Evolutionary conservation across 352 stramenopile species (phyloP), one percentile per base, ranked within the genome.

Genomic region (Phytophthora cryptogea): DNA sequence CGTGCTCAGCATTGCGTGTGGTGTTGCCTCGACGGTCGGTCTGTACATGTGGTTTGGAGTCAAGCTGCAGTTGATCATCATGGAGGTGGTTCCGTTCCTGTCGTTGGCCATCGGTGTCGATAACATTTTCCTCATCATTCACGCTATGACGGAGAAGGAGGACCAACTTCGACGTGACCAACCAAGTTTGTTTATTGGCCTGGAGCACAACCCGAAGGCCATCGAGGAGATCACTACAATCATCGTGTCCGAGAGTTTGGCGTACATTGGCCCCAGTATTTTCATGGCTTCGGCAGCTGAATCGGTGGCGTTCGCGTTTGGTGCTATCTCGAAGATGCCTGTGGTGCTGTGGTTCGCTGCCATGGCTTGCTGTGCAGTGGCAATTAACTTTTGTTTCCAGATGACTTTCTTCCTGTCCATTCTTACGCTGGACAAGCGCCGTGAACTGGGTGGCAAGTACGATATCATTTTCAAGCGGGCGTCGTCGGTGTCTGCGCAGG

Each of bases 71-170:
- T 50, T 89, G 11, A 82, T 89, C 28, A 85, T 89, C 44, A 87
- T 89, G 72, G 79, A 89, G 20, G 79, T 89, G 14, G 77, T 89
- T 30, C 79, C 79, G 23, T 89, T 89, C 57, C 56, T 89, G 39
- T 81, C 79, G 43, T 59, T 89, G 26, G 79, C 79, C 3, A 89
- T 89, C 33, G 79, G 79, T 53, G 79, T 89, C 5, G 79, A 89
- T 52, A 89, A 89, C 36, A 89, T 89, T 37, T 89, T 89, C 67
- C 44, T 89, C 28, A 33, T 89, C n/a, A 75, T 89, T 26, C 72
- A 87, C 30, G 74, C 79, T 9, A 73, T 89, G 45, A 73, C 61
- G 5, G 55, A 80, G 42, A 77, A 81, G 43, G 68, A 86, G 31
- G 65, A 84, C 20, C 55, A 78, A 30, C 50, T 78, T 8, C 57